These are phyloP conservation scores for Xylaria telfairii DNA, from an alignment of 495 filamentous ascomycete genomes.

Conservation along the genomic window DNA sequence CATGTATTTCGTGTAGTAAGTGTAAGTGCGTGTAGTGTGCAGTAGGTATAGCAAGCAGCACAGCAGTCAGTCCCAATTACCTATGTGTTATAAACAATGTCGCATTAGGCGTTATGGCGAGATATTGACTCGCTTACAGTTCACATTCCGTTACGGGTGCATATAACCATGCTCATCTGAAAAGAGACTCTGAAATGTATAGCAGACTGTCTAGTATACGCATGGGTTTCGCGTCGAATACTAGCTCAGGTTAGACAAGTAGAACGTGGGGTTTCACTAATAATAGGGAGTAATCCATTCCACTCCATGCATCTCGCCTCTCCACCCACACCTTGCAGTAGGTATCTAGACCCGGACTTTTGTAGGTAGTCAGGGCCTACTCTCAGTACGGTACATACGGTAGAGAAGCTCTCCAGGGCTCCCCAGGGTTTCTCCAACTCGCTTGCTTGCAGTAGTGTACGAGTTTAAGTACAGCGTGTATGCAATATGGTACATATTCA, in stretches of 20 bases:
- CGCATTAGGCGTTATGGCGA: neutral
- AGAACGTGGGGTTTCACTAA: slow-evolving; percentile 18
- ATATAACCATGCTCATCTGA: neutral
- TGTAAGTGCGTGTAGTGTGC: no score
- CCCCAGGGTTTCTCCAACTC: slow-evolving; percentile 15
- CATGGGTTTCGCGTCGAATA: slow-evolving; percentile 3
- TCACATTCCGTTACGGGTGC: slow-evolving; percentile 7
- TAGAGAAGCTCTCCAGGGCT: neutral
- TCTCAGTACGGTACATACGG: no score
- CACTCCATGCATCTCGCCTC: slow-evolving; percentile 1
- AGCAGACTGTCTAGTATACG: neutral
- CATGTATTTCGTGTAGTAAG: no score
- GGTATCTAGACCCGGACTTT: slow-evolving; percentile 4
- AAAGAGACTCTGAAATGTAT: neutral
- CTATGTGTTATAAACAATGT: neutral
- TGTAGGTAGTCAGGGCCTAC: slow-evolving; percentile 7
- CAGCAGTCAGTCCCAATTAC: neutral
- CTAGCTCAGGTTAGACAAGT: slow-evolving; percentile 5
- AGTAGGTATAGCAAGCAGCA: neutral
- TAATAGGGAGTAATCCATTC: slow-evolving; percentile 12
- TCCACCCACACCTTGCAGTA: slow-evolving; percentile 15
- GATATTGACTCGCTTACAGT: neutral
- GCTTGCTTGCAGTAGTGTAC: neutral
- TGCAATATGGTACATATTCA: slow-evolving; percentile 22
- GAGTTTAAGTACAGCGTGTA: slow-evolving; percentile 10